Evolutionary conservation across 164 flowering plant species (phyloP).

Genomic region (Magnolia officinalis): DNA sequence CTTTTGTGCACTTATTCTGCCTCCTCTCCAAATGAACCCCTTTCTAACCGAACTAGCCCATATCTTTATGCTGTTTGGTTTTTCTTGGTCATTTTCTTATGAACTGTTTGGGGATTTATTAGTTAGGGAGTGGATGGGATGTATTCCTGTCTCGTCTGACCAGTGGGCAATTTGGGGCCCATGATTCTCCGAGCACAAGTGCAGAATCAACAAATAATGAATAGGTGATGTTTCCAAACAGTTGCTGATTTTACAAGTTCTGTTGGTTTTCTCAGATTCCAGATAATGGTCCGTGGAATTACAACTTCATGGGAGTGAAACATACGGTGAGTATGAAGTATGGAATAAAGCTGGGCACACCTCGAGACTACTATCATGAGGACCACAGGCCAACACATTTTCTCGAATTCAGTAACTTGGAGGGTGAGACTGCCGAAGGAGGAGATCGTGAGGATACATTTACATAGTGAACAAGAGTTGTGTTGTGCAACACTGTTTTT

Average conservation of each 20-base stretch:
- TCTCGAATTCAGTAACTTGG: conserved; percentile 93
- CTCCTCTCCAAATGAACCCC: not conserved
- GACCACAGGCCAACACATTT: conserved; percentile 96
- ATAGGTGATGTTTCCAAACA: too few species aligned
- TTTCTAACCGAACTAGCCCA: not conserved
- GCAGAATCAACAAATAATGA: too few species aligned
- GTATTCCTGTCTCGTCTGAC: too few species aligned
- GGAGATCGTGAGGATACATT: conserved; percentile 94
- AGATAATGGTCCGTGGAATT: conserved; percentile 96
- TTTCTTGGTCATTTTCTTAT: not conserved
- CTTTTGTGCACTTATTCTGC: not conserved
- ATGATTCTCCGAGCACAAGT: not conserved
- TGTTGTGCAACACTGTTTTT: too few species aligned
- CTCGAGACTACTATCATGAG: conserved; percentile 86
- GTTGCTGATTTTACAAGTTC: too few species aligned
- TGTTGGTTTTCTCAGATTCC: conserved; percentile 49
- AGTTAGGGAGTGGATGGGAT: too few species aligned
- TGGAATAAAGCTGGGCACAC: conserved; percentile 85
- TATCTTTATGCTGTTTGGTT: not conserved
- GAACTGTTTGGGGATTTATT: too few species aligned
- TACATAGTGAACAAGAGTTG: conserved; percentile 20
- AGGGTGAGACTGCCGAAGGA: conserved; percentile 69
- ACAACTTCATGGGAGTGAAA: conserved; percentile 98
- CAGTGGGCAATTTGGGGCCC: too few species aligned
- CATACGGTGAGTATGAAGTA: conserved; percentile 85